These are phyloP conservation scores for Phytophthora pseudosyringae DNA, from an alignment of 352 stramenopile genomes.

Conservation along the genomic window DNA sequence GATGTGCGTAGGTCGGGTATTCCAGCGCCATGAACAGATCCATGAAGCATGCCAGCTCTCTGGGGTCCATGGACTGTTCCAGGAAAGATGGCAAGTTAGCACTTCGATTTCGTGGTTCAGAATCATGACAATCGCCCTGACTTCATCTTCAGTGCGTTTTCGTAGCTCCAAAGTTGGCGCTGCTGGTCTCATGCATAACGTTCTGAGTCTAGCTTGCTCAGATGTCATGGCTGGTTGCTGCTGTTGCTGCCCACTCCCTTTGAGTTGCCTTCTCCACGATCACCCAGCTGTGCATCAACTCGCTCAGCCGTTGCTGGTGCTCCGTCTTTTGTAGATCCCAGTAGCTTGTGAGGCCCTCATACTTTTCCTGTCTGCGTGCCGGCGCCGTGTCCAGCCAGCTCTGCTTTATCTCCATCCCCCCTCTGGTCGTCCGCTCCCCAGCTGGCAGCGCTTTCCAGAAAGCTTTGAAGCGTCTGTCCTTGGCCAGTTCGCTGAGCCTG, in stretches of 20 bases:
- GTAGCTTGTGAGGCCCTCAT: background rate
- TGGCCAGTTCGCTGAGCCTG: no score
- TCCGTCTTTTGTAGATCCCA: background rate
- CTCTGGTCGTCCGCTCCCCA: no score
- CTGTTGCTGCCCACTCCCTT: no score
- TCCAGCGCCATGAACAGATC: conserved; percentile 9
- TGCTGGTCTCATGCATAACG: background rate
- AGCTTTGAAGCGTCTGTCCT: no score
- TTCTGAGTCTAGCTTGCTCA: no score
- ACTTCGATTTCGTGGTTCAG: conserved; percentile 13
- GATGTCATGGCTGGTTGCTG: no score
- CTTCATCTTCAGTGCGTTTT: background rate
- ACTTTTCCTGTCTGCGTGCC: background rate
- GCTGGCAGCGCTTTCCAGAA: no score
- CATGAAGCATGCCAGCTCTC: conserved; percentile 3
- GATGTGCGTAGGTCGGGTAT: conserved; percentile 17
- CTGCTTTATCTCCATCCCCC: no score
- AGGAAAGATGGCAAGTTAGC: conserved; percentile 2
- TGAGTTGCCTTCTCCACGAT: no score
- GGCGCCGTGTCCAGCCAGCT: no score
- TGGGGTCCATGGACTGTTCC: background rate
- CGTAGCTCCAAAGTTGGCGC: background rate
- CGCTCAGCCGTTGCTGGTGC: background rate
- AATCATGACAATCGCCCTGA: background rate
- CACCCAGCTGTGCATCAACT: background rate